Conservation (phyloP, 1,284 basidiomycete genomes). For the Lentinula novae-zelandiae region DNA sequence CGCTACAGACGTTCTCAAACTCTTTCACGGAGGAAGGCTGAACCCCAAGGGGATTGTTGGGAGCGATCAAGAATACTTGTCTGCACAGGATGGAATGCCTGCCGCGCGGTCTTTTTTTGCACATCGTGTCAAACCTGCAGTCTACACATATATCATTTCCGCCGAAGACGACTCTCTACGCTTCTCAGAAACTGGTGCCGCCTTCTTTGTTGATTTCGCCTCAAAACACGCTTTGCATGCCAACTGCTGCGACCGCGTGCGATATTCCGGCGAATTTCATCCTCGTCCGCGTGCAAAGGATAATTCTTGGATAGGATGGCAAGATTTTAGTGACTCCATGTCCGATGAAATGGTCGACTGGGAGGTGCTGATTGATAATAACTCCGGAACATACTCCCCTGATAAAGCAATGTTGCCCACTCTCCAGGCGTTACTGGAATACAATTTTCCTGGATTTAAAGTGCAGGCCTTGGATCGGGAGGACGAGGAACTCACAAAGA, state of each 20-base stretch:
- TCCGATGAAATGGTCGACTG: constrained; percentile 54
- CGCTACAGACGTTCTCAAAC: constrained; percentile 40
- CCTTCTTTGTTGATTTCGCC: constrained; percentile 78
- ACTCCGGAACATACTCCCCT: constrained; percentile 73
- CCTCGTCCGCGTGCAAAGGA: constrained; percentile 52
- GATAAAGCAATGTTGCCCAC: constrained; percentile 52
- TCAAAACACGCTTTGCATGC: constrained; percentile 66
- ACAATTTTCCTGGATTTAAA: constrained; percentile 65
- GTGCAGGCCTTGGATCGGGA: constrained; percentile 54
- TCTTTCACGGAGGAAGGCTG: constrained; percentile 42
- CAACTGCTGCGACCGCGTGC: constrained; percentile 51
- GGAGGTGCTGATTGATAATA: constrained; percentile 77
- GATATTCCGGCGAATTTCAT: constrained; percentile 76
- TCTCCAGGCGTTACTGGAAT: constrained; percentile 54
- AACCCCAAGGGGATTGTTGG: constrained; percentile 11
- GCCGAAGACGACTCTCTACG: constrained; percentile 67
- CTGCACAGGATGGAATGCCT: not conserved
- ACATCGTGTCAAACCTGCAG: constrained; percentile 64
- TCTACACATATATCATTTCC: constrained; percentile 76
- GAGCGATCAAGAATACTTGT: constrained; percentile 1
- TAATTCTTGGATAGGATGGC: constrained; percentile 45
- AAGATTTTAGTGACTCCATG: constrained; percentile 48
- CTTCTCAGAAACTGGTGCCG: constrained; percentile 76
- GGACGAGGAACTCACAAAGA: constrained; percentile 55
- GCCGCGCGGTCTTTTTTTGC: not conserved